Evolutionary conservation across 805 yeast genomes (phyloP).

Genomic region (Kluyveromyces nonfermentans): DNA sequence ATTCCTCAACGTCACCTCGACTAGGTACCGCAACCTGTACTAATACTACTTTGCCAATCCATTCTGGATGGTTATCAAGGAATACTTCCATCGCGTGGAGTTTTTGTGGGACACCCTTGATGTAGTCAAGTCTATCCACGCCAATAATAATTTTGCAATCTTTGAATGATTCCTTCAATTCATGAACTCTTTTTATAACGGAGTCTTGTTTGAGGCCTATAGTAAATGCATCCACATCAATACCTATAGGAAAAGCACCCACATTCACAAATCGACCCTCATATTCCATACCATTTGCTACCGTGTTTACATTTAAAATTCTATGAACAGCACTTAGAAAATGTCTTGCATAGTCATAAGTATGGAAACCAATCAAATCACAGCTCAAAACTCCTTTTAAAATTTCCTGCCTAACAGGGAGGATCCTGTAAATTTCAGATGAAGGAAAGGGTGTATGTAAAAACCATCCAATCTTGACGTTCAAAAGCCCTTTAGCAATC

Average conservation of each 20-base stretch:
- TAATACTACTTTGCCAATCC: slow-evolving; percentile 93
- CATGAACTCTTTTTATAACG: slow-evolving; percentile 58
- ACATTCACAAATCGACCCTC: slow-evolving; percentile 69
- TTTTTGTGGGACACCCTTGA: slow-evolving; percentile 97
- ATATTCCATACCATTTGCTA: slow-evolving; percentile 84
- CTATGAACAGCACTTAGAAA: slow-evolving; percentile 83
- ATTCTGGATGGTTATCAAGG: slow-evolving; percentile 86
- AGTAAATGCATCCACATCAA: slow-evolving; percentile 84
- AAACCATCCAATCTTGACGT: slow-evolving; percentile 82
- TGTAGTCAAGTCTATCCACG: slow-evolving; percentile 91
- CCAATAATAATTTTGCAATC: slow-evolving; percentile 88
- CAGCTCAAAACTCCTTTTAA: slow-evolving; percentile 87
- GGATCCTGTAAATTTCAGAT: slow-evolving; percentile 87
- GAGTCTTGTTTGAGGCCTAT: slow-evolving; percentile 58
- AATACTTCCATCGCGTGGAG: slow-evolving; percentile 93
- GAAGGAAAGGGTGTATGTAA: slow-evolving; percentile 98
- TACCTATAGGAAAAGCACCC: slow-evolving; percentile 99
- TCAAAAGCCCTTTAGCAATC: slow-evolving; percentile 33
- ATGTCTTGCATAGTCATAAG: slow-evolving; percentile 98
- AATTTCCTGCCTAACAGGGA: slow-evolving; percentile 92
- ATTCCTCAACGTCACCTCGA: slow-evolving; percentile 96
- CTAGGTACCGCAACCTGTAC: slow-evolving; percentile 98
- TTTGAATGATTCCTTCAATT: slow-evolving; percentile 55
- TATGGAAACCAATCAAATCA: slow-evolving; percentile 94
- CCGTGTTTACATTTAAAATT: slow-evolving; percentile 69